phyloP scores from a whole-genome alignment of 768 basidiomycete species.

The Lactarius sanguifluus region DNA sequence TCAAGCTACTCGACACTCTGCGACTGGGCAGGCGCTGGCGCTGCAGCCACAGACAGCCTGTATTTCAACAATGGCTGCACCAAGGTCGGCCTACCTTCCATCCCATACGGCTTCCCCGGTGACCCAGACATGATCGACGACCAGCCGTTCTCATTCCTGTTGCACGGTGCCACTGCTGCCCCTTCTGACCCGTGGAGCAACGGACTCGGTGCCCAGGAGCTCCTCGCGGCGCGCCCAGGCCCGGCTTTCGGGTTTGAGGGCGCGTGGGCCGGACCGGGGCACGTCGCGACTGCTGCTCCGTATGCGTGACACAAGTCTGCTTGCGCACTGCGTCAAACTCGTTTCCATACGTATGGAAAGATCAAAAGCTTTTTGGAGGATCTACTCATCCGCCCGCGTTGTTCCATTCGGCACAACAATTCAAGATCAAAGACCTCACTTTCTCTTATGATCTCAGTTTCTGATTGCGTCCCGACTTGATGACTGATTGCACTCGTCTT shows the following conservation, averaged over 20 bases:
- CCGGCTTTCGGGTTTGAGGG: conserved; percentile 18
- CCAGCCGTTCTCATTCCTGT: conserved; percentile 19
- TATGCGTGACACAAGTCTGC: conserved; percentile 16
- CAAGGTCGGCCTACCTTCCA: conserved; percentile 1
- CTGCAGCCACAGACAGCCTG: not conserved
- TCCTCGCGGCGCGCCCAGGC: conserved; percentile 8
- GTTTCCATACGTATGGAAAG: not conserved
- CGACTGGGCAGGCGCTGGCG: conserved; percentile 25
- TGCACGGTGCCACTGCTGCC: not conserved
- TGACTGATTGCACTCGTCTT: not conserved
- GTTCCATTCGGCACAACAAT: not conserved
- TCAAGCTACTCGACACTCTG: conserved; percentile 29
- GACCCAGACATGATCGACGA: conserved; percentile 7
- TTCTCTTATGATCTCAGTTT: not conserved
- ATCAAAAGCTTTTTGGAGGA: not conserved
- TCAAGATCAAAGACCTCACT: not conserved
- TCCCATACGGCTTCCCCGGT: conserved; percentile 4
- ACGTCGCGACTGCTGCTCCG: conserved; percentile 8
- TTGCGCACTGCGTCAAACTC: not conserved
- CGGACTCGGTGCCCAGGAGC: conserved; percentile 9
- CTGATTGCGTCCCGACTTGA: not conserved
- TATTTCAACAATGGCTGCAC: not conserved
- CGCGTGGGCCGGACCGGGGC: conserved; percentile 16
- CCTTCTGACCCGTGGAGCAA: conserved; percentile 18
- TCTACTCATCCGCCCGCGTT: not conserved